These are phyloP conservation scores for Skeletonema menzelii DNA, from an alignment of 108 stramenopile genomes.

Conservation along the genomic window DNA sequence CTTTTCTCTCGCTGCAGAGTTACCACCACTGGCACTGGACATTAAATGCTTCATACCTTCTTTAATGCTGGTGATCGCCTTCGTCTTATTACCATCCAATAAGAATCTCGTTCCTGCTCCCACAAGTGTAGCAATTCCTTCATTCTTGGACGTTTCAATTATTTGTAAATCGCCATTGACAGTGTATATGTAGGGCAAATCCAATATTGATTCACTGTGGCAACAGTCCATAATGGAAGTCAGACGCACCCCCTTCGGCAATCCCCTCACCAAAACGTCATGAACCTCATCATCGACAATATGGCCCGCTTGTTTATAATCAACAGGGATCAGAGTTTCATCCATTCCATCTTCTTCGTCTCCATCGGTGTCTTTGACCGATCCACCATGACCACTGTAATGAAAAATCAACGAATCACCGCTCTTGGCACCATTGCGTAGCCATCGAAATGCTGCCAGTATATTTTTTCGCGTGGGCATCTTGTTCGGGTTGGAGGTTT, in stretches of 20 bases:
- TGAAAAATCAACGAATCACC: conserved; percentile 66
- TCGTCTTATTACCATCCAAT: conserved; percentile 46
- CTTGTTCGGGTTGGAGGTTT: neutral
- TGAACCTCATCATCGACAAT: conserved; percentile 62
- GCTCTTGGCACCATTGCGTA: conserved; percentile 10
- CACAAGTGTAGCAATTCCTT: conserved; percentile 33
- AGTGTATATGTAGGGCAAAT: conserved; percentile 46
- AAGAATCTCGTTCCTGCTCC: conserved; percentile 39
- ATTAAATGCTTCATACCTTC: conserved; percentile 27
- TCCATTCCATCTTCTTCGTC: conserved; percentile 61
- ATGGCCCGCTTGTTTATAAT: conserved; percentile 55
- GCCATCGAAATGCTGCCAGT: conserved; percentile 23
- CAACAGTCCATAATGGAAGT: conserved; percentile 76
- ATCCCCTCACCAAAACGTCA: conserved; percentile 47
- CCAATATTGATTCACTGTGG: conserved; percentile 58
- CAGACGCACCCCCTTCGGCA: conserved; percentile 57
- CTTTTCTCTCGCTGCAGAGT: conserved; percentile 30
- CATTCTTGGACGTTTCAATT: conserved; percentile 32
- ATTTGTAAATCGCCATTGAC: conserved; percentile 43
- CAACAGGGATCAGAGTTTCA: conserved; percentile 69
- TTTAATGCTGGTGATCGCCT: conserved; percentile 12
- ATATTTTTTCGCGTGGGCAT: conserved; percentile 34
- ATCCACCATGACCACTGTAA: conserved; percentile 61
- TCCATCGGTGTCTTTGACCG: conserved; percentile 35
- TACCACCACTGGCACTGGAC: conserved; percentile 24